phyloP scores from a whole-genome alignment of 2,329 filamentous ascomycete species.

The Colletotrichum sp. region DNA sequence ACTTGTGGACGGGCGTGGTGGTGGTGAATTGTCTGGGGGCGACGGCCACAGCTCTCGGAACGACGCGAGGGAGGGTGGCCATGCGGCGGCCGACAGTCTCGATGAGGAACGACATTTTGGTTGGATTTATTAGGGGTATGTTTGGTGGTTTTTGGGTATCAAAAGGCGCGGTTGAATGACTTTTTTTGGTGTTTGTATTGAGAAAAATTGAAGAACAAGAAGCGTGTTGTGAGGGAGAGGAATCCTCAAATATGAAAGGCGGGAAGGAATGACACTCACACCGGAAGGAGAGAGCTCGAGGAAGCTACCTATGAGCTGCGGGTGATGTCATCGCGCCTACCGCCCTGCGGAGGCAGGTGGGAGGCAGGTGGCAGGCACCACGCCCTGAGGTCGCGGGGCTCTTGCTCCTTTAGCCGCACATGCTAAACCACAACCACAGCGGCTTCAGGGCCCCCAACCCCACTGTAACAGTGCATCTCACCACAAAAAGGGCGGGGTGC shows the following conservation, averaged over 20 bases:
- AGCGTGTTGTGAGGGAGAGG: neutral
- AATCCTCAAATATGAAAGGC: neutral
- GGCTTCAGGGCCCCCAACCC: neutral
- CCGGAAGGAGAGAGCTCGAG: neutral
- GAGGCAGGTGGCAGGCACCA: neutral
- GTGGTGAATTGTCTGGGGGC: constrained; percentile 58
- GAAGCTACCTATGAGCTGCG: constrained; percentile 4
- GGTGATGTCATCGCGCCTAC: constrained; percentile 11
- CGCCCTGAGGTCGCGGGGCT: neutral
- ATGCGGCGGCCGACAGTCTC: constrained; percentile 47
- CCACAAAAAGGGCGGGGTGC: neutral
- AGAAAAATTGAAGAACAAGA: accelerated
- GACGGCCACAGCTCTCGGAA: constrained; percentile 41
- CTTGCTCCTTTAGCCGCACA: neutral
- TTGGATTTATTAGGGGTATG: neutral
- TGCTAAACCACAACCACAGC: neutral
- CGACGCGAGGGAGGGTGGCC: constrained; percentile 35
- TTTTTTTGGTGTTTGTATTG: neutral
- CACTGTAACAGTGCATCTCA: neutral
- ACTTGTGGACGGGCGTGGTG: constrained; percentile 49
- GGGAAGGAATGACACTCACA: neutral
- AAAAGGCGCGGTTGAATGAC: neutral
- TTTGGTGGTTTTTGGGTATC: neutral
- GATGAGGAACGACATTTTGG: constrained; percentile 59
- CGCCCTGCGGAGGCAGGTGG: neutral